A percentile compares a stretch with the other conserved stretches of the same genome.
These are phyloP conservation scores for Candida xiaguanensis DNA, from an alignment of 805 yeast genomes.

Conservation along the genomic window DNA sequence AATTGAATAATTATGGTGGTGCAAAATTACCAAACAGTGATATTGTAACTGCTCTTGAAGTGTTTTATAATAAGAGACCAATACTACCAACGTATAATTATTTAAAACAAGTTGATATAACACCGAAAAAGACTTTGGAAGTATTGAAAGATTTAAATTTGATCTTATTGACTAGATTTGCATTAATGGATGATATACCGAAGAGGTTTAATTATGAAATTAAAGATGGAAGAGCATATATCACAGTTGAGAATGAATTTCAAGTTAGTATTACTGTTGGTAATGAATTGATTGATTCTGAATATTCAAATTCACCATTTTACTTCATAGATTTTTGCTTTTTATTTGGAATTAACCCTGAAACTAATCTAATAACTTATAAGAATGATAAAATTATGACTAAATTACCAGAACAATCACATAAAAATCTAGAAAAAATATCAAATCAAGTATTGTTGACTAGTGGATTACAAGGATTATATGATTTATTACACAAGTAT, in stretches of 20 bases:
- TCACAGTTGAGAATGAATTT: slow-evolving; percentile 61
- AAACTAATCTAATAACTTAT: slow-evolving; percentile 29
- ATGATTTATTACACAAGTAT: slow-evolving; percentile 54
- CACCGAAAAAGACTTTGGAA: slow-evolving; percentile 53
- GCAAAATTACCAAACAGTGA: slow-evolving; percentile 95
- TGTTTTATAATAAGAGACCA: slow-evolving; percentile 74
- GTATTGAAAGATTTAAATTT: slow-evolving; percentile 70
- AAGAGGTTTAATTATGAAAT: slow-evolving; percentile 60
- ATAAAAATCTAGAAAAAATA: slow-evolving; percentile 47
- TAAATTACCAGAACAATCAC: slow-evolving; percentile 26
- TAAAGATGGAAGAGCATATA: slow-evolving; percentile 71
- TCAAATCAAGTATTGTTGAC: slow-evolving; percentile 51
- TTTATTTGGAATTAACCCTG: slow-evolving; percentile 46
- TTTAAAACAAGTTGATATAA: slow-evolving; percentile 46
- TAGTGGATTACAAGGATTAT: slow-evolving; percentile 49
- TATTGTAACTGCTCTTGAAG: slow-evolving; percentile 81
- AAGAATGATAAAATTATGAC: slow-evolving; percentile 23
- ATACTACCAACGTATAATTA: slow-evolving; percentile 63
- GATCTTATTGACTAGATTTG: slow-evolving; percentile 68
- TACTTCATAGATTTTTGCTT: slow-evolving; percentile 76
- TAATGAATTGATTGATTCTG: slow-evolving; percentile 46
- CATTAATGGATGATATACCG: slow-evolving; percentile 64
- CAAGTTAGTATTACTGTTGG: slow-evolving; percentile 67
- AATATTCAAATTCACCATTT: slow-evolving; percentile 52
- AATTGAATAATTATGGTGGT: slow-evolving; percentile 69